Base-by-base conservation (phyloP, 2,329 filamentous ascomycete species). In the Nemania sp. region DNA sequence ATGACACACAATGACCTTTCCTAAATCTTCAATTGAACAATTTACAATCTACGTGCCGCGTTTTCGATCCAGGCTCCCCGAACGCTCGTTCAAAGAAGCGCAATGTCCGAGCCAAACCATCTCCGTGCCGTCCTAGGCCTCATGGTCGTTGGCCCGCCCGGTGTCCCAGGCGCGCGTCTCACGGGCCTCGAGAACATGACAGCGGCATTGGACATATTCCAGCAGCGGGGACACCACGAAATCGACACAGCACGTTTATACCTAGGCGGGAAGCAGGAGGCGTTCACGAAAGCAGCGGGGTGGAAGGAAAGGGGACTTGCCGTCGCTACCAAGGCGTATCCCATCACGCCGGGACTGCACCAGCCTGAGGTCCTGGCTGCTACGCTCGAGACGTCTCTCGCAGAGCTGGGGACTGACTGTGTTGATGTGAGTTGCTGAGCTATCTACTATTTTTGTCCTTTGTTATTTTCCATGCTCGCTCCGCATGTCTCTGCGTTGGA, bases 231-330 rank as follows among this genome's bases (percentile, higher is more conserved):
- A 24, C 93, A 96, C 82, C 89, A 89, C 75, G 93, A 97, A 76
- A 80, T 97, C 41, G 93, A 97, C 77, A 97, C 93, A 0, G 93
- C 93, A 0, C 87, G 92, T n/a, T 75, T 87, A 63, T 97, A 97
- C 73, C 82, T 93, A 22, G 89, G 83, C 56, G 90, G 90, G 38
- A 82, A 88, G 73, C 93, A 97, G 77, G 93, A 97, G 79, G 90
- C 86, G 5, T 96, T 90, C 79, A 94, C 93, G 4, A 83, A 87
- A n/a, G 85, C 92, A 71, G 90, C 91, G 1, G 86, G 86, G 52
- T 97, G 92, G 92, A 90, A 92, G 77, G 88, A 93, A 69, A 88
- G 92, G 24, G 92, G 92, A 1, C 81, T 97, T 57, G 90, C 86
- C 1, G 78, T 96, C 66, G 93, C 92, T 20, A 96, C 93, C 10